These are phyloP conservation scores for Arthroderma sp. DNA, from an alignment of 2,329 filamentous ascomycete species.

Conservation along the genomic window DNA sequence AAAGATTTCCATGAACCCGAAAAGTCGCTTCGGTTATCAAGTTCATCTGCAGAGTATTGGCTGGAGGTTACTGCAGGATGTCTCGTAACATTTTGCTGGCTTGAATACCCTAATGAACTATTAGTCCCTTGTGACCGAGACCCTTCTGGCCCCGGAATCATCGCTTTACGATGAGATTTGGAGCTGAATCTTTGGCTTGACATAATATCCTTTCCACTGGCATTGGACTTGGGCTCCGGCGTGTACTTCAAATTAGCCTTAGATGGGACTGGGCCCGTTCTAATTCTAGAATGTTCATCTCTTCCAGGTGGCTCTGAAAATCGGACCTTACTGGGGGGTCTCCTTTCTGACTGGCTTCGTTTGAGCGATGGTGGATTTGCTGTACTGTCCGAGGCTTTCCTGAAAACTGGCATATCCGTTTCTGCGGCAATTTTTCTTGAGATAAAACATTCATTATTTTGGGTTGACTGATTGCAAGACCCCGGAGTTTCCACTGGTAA, in stretches of 20 bases:
- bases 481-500: constrained; percentile 21
- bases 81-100: background rate
- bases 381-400: background rate
- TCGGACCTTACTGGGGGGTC: constrained; percentile 9
- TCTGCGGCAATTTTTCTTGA: background rate
- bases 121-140: background rate
- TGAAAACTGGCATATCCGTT: background rate
- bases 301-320: constrained; percentile 9
- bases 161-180: background rate
- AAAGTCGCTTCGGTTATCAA: background rate
- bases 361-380: background rate
- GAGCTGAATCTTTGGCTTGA: background rate
- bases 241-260: constrained; percentile 5
- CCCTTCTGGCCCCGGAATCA: background rate
- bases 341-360: constrained; percentile 8
- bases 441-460: background rate
- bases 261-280: constrained; percentile 10
- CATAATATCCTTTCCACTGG: background rate
- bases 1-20: background rate
- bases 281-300: constrained; percentile 3
- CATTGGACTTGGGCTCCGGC: background rate
- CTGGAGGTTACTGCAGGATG: background rate
- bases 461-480: constrained; percentile 2
- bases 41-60: background rate
- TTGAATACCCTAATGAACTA: background rate